These are phyloP conservation scores for Capsicum chinense DNA, from an alignment of 257 asterid genomes.

Conservation along the genomic window DNA sequence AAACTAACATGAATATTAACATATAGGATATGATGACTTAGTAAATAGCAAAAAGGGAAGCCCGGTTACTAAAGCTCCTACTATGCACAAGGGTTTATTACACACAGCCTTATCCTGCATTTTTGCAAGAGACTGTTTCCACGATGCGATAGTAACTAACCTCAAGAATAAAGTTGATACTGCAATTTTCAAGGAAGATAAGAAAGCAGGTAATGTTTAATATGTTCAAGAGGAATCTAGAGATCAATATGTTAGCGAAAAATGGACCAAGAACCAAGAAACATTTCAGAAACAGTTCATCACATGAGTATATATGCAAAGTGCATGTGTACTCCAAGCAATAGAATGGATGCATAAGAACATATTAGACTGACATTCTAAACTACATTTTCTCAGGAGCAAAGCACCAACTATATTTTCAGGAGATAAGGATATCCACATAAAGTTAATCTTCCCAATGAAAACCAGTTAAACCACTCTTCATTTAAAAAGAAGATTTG, in stretches of 20 bases:
- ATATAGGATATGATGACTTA: neutral
- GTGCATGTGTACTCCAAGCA: neutral
- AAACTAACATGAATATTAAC: neutral
- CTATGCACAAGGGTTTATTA: too few species aligned
- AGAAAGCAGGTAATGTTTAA: neutral
- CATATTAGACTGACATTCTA: neutral
- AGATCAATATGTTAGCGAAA: neutral
- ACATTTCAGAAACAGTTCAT: slow-evolving; percentile 8
- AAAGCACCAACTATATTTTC: neutral
- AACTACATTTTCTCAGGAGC: neutral
- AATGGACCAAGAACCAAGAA: neutral
- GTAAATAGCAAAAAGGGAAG: neutral
- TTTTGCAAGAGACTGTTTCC: too few species aligned
- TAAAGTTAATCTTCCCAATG: neutral
- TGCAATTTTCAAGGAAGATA: neutral
- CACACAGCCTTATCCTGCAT: too few species aligned
- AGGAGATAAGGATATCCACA: neutral
- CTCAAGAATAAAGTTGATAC: slow-evolving; percentile 20
- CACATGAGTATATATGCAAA: neutral
- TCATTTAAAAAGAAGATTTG: too few species aligned
- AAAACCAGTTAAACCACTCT: too few species aligned
- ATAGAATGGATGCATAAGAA: neutral
- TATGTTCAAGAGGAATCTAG: neutral
- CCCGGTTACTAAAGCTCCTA: too few species aligned
- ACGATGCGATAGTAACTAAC: neutral